phyloP scores from a whole-genome alignment of 2,329 filamentous ascomycete genomes.

The Esteya vermicola region DNA sequence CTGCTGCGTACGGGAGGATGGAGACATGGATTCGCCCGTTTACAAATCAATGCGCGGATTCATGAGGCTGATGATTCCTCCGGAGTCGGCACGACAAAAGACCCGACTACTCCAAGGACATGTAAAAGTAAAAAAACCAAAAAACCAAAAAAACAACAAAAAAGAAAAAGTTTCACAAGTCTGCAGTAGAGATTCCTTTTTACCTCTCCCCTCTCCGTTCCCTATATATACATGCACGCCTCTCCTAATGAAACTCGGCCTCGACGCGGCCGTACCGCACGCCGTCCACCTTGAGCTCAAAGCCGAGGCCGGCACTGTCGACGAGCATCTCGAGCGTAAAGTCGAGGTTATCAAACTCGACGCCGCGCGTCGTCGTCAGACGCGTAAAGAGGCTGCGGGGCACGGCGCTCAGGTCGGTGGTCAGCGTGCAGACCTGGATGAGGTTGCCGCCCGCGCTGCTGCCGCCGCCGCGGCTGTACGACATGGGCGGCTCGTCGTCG shows the following conservation, averaged over 20 bases:
- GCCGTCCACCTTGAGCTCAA: constrained; percentile 67
- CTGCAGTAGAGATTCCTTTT: too few relatives aligned
- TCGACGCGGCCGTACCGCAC: constrained; percentile 64
- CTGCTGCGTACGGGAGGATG: too few relatives aligned
- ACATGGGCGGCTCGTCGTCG: constrained; percentile 47
- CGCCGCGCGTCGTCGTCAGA: constrained; percentile 62
- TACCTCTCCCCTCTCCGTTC: too few relatives aligned
- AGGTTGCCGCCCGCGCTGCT: constrained; percentile 27
- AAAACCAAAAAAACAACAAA: too few relatives aligned
- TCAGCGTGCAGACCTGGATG: constrained; percentile 63
- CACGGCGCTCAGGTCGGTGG: constrained; percentile 65
- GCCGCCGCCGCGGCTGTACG: constrained; percentile 30
- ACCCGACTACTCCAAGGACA: too few relatives aligned
- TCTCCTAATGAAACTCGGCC: constrained; percentile 55
- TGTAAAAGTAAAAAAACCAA: too few relatives aligned
- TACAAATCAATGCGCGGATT: too few relatives aligned
- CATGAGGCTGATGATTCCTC: too few relatives aligned
- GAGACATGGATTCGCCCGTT: too few relatives aligned
- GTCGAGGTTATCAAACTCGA: constrained; percentile 71
- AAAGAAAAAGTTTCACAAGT: too few relatives aligned
- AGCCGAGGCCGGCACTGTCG: constrained; percentile 60
- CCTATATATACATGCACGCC: neutral
- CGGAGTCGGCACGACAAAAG: too few relatives aligned
- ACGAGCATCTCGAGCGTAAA: constrained; percentile 76
- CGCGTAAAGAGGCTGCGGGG: constrained; percentile 60